Percentiles rank a stretch among this genome's conserved stretches.
phyloP scores from a whole-genome alignment of 2,329 filamentous ascomycete species.

The Aspergillus ibericus region DNA sequence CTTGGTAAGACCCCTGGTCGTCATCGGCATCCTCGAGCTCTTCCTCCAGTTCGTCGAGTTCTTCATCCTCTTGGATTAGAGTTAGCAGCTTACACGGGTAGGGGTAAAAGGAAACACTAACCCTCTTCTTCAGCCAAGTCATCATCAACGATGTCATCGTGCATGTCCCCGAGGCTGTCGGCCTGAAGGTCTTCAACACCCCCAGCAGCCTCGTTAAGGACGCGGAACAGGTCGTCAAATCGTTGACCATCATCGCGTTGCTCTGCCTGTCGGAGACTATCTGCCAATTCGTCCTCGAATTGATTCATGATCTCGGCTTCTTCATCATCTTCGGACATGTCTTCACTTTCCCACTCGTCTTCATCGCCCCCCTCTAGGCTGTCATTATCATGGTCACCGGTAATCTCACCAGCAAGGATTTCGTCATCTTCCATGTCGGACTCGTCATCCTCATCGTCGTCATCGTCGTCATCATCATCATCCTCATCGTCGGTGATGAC shows the following conservation, averaged over 20 bases:
- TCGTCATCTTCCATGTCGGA: slow-evolving; percentile 61
- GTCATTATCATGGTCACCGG: slow-evolving; percentile 56
- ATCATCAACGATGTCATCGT: slow-evolving; percentile 52
- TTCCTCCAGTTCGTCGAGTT: slow-evolving; percentile 48
- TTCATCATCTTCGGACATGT: slow-evolving; percentile 48
- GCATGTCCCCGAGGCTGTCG: slow-evolving; percentile 50
- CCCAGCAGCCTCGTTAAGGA: slow-evolving; percentile 43
- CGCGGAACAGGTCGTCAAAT: slow-evolving; percentile 49
- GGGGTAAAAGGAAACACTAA: slow-evolving; percentile 26
- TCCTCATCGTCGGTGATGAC: slow-evolving; percentile 73
- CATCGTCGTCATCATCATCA: slow-evolving; percentile 63
- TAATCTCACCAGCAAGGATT: slow-evolving; percentile 55
- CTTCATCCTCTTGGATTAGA: slow-evolving; percentile 58
- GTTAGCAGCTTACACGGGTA: slow-evolving; percentile 19
- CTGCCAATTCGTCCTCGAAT: slow-evolving; percentile 43
- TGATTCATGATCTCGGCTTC: slow-evolving; percentile 47
- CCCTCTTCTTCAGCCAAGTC: slow-evolving; percentile 61
- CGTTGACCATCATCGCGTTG: slow-evolving; percentile 44
- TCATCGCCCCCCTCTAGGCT: slow-evolving; percentile 50
- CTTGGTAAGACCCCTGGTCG: slow-evolving; percentile 43
- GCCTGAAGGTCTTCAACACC: slow-evolving; percentile 44
- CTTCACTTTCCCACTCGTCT: slow-evolving; percentile 53
- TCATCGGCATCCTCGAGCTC: slow-evolving; percentile 48
- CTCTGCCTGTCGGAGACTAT: slow-evolving; percentile 39
- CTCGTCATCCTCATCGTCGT: slow-evolving; percentile 58